Percentiles rank a stretch among this genome's conserved stretches.
Conservation (phyloP, 768 basidiomycete species). For the Tylopilus balloui region DNA sequence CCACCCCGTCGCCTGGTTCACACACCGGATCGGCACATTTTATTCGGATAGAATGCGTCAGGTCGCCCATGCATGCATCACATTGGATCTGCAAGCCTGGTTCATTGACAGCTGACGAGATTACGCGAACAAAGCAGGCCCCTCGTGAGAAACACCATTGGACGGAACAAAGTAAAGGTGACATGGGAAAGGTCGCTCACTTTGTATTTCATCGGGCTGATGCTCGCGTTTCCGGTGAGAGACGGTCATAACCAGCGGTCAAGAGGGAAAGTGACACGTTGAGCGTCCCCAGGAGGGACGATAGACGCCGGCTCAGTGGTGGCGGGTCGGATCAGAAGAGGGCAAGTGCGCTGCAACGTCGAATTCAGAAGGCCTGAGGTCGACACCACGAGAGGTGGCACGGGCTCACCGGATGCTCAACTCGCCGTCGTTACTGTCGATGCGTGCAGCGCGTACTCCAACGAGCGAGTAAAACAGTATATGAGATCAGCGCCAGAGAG, state of each 20-base stretch:
- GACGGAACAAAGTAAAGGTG: neutral
- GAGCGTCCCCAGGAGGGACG: neutral
- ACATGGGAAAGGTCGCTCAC: constrained; percentile 34
- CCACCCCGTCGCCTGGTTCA: constrained; percentile 74
- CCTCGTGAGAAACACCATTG: constrained; percentile 26
- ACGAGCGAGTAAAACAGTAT: neutral
- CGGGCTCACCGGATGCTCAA: neutral
- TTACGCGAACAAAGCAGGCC: constrained; percentile 26
- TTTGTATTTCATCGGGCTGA: constrained; percentile 61
- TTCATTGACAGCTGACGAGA: constrained; percentile 63
- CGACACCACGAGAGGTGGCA: neutral
- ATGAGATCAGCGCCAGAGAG: neutral
- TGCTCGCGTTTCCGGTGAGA: constrained; percentile 64
- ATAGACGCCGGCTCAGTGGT: neutral
- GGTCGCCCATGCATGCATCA: constrained; percentile 78
- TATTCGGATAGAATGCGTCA: constrained; percentile 95
- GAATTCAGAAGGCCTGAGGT: neutral
- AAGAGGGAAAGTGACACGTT: neutral
- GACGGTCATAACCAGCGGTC: constrained; percentile 46
- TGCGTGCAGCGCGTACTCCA: neutral
- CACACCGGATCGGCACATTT: constrained; percentile 87
- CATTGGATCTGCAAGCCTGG: constrained; percentile 82
- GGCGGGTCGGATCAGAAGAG: neutral
- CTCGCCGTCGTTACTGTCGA: neutral
- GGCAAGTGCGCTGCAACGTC: neutral